A percentile compares a stretch with the other conserved stretches of the same genome.
Conservation (phyloP, 148 eudicot species). For the Vaccinium myrtillus region DNA sequence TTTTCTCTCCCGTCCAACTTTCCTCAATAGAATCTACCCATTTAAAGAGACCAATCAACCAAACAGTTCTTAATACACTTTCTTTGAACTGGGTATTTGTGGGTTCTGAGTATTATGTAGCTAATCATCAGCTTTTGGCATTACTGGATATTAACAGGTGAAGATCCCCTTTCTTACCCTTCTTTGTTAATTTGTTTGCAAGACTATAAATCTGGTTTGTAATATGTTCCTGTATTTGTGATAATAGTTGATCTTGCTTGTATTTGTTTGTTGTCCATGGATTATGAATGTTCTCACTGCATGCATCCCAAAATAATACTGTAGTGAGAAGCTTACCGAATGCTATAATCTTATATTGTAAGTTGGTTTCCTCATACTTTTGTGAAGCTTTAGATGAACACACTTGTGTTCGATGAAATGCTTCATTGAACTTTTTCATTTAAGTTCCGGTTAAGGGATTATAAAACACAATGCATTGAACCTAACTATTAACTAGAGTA, state of each 20-base stretch:
- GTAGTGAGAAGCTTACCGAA: neutral
- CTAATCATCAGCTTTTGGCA: neutral
- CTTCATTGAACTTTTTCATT: neutral
- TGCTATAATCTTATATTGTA: neutral
- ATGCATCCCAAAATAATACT: neutral
- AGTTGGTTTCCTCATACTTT: neutral
- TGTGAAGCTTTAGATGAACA: neutral
- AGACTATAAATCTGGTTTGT: neutral
- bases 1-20: neutral
- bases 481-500: too few relatives aligned
- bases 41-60: neutral
- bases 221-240: too few relatives aligned
- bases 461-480: neutral
- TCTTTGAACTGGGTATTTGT: neutral
- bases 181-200: neutral
- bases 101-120: neutral
- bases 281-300: too few relatives aligned
- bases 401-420: neutral
- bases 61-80: neutral
- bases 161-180: neutral
- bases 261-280: too few relatives aligned
- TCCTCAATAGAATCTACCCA: neutral
- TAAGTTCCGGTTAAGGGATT: neutral
- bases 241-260: too few relatives aligned
- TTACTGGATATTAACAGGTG: neutral